These are phyloP conservation scores for Metrosideros polymorpha DNA, from an alignment of 441 rosid species.

Conservation along the genomic window DNA sequence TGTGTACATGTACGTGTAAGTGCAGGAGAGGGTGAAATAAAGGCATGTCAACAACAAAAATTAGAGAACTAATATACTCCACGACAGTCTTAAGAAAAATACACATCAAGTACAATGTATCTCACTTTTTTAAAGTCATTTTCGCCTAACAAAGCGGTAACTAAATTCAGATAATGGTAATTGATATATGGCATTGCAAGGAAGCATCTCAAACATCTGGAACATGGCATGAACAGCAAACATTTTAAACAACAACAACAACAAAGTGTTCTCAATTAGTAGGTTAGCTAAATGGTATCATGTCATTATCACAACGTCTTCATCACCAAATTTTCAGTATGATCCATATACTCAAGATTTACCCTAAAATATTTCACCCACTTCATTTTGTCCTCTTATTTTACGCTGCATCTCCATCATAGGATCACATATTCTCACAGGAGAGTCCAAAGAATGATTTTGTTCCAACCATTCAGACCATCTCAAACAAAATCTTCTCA, in stretches of 20 bases:
- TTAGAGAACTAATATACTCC: not conserved
- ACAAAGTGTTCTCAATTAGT: not conserved
- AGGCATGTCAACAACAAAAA: not conserved
- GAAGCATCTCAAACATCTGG: not conserved
- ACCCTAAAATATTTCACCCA: too few relatives aligned
- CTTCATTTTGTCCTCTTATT: not conserved
- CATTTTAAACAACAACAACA: not conserved
- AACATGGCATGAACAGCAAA: not conserved
- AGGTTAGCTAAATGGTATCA: not conserved
- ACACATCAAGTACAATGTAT: not conserved
- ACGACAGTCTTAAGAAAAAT: not conserved
- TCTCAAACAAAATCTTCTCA: not conserved
- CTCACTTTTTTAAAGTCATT: not conserved
- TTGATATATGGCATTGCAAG: not conserved
- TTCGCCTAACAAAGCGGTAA: not conserved
- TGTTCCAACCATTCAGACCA: not conserved
- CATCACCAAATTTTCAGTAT: not conserved
- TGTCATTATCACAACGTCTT: not conserved
- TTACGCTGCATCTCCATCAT: not conserved
- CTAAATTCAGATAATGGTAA: not conserved
- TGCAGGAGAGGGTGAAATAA: not conserved
- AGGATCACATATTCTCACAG: not conserved
- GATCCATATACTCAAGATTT: not conserved
- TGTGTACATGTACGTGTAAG: not conserved
- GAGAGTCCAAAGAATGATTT: not conserved